Conservation (phyloP, 78 protist genomes). For the slime mould (Dictyostelium discoideum) region DNA sequence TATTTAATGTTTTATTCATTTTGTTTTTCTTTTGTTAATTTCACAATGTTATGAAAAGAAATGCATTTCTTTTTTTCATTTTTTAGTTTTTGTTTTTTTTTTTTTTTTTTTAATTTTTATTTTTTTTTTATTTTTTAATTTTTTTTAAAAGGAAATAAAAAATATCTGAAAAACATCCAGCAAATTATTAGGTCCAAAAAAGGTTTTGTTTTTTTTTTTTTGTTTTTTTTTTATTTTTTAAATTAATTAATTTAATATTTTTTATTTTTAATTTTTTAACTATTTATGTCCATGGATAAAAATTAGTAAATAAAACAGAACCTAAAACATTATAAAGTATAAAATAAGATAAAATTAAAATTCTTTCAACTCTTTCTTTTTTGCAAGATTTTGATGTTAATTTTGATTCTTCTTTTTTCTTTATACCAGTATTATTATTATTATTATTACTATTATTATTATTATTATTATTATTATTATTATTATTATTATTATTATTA, state of each 20-base stretch:
- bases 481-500: neutral
- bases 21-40: neutral
- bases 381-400: neutral
- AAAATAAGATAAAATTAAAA: slow-evolving; percentile 34
- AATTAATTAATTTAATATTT: neutral
- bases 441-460: neutral
- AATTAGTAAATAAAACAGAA: slow-evolving; percentile 52
- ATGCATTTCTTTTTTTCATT: neutral
- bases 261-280: neutral
- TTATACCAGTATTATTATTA: neutral
- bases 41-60: neutral
- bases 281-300: slow-evolving; percentile 81
- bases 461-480: neutral
- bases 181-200: neutral
- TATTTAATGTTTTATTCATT: neutral
- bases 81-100: neutral
- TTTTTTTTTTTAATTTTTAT: neutral
- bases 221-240: neutral
- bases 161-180: neutral
- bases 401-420: neutral
- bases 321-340: slow-evolving; percentile 75
- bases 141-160: neutral
- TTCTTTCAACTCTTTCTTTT: neutral
- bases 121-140: neutral
- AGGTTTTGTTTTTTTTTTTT: neutral